Conservation (phyloP, 495 filamentous ascomycete genomes). For the Xylaria telfairii region DNA sequence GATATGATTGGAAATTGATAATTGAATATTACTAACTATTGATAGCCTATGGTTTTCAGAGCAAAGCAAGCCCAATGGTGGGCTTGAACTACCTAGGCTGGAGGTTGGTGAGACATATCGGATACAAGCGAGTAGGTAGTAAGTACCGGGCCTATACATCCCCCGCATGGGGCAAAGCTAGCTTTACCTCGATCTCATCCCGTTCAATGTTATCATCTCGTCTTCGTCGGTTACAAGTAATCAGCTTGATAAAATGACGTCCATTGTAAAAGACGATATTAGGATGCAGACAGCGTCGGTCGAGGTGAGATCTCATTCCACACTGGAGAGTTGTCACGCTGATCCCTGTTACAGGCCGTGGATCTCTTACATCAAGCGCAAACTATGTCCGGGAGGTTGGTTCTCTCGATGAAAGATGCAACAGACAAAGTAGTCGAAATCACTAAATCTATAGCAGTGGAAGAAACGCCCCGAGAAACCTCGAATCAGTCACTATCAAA, state of each 20-base stretch:
- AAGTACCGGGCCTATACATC: neutral
- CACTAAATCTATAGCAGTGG: conserved; percentile 5
- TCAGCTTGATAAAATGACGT: neutral
- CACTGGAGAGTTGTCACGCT: neutral
- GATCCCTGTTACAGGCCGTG: conserved; percentile 14
- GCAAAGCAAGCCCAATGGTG: neutral
- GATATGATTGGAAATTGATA: neutral
- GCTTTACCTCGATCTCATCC: neutral
- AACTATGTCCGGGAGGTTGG: conserved; percentile 15
- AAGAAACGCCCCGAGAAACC: conserved; percentile 11
- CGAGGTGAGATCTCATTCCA: conserved; percentile 12
- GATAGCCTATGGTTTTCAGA: neutral
- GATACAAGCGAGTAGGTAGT: neutral
- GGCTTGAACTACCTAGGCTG: neutral
- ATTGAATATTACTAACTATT: neutral
- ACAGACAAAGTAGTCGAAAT: neutral
- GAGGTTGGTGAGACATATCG: neutral
- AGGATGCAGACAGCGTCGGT: neutral
- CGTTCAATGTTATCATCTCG: neutral
- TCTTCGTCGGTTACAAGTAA: neutral
- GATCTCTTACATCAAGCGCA: conserved; percentile 21
- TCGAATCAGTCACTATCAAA: conserved; percentile 29
- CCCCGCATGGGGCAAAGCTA: neutral
- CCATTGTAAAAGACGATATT: conserved; percentile 1
- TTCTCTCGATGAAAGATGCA: neutral